Evolutionary conservation across 139 green algal genomes (phyloP), one percentile per base, ranked within the genome.

Genomic region (Micractinium conductrix): DNA sequence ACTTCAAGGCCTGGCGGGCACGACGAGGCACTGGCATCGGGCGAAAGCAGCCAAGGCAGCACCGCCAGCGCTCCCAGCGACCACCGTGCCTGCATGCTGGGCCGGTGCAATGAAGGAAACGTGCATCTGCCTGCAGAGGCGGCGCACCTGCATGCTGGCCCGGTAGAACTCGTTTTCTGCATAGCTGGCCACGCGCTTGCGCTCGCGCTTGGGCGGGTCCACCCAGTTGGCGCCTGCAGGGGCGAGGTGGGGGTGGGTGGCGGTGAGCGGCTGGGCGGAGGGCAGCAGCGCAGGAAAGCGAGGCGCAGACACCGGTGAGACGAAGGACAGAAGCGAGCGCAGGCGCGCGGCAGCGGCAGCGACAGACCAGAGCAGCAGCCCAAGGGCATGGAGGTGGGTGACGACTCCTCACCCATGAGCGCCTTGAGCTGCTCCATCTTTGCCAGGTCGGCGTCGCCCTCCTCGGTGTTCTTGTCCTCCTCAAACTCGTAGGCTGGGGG

Each of bases 121-220:
- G 12, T 58, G 48, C 48, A 14, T 58, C 48, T 22, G 48, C 48
- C 48, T 10, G 12, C 48, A 14, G 48, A 58, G 48, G 48, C 48
- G 14, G 14, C 50, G 88, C 21, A 79, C 85, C 50, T 95, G 72
- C 69, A 81, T 71, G 37, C 53, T 37, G 19, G 55, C 53, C 38
- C 89, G 81, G 88, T 93, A 97, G 87, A 94, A 96, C 63, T 97
- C 90, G 38, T 92, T 92, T 86, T 98, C 94, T 28, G 89, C 95
- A 87, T 99, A 99, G 85, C 96, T 97, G 48, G 95, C 86, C 63
- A 95, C 76, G 28, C 93, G 86, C 93, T 99, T 99, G 88, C 97
- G 94, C 90, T 99, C 95, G 73, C 97, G 93, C 94, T 98, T 97
- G 78, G 93, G 91, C 12, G 97, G 97, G 85, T 99, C 97, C 40